Percentiles rank a stretch among this genome's conserved stretches.
Evolutionary conservation across 306 rosid species (phyloP).

Genomic region (Morella rubra): DNA sequence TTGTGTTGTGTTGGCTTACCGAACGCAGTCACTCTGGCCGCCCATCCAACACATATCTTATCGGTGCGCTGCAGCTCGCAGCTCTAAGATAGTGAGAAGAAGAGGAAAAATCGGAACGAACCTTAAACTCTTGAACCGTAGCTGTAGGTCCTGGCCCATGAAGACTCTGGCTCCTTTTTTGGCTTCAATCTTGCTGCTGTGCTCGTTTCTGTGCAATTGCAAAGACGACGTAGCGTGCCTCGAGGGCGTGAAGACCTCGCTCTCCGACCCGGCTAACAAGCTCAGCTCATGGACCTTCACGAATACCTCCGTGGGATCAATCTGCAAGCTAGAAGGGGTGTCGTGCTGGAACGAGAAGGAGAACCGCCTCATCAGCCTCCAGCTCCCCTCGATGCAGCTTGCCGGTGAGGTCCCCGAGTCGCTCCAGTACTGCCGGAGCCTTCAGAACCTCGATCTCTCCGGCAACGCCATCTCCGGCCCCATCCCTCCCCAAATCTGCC

Average conservation of each 20-base stretch:
- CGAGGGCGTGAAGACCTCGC: slow-evolving; percentile 41
- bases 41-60: too few relatives aligned
- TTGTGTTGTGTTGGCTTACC: neutral
- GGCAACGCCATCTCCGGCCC: slow-evolving; percentile 43
- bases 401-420: slow-evolving; percentile 48
- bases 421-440: slow-evolving; percentile 51
- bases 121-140: neutral
- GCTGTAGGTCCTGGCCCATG: slow-evolving; percentile 20
- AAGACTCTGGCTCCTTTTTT: slow-evolving; percentile 2
- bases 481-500: slow-evolving; percentile 47
- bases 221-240: slow-evolving; percentile 50
- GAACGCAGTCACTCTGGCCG: neutral
- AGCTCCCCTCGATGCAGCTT: slow-evolving; percentile 49
- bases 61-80: neutral
- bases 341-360: slow-evolving; percentile 64
- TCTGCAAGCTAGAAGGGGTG: slow-evolving; percentile 54
- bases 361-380: slow-evolving; percentile 53
- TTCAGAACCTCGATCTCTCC: slow-evolving; percentile 48
- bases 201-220: slow-evolving; percentile 20
- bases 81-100: too few relatives aligned
- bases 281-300: slow-evolving; percentile 42
- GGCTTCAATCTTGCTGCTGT: slow-evolving; percentile 20
- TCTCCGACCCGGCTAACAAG: slow-evolving; percentile 39
- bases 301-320: slow-evolving; percentile 43
- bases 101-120: neutral